Evolutionary conservation across 2,329 filamentous ascomycete genomes (phyloP).

Genomic region (Iodosphaeria phyllophila): DNA sequence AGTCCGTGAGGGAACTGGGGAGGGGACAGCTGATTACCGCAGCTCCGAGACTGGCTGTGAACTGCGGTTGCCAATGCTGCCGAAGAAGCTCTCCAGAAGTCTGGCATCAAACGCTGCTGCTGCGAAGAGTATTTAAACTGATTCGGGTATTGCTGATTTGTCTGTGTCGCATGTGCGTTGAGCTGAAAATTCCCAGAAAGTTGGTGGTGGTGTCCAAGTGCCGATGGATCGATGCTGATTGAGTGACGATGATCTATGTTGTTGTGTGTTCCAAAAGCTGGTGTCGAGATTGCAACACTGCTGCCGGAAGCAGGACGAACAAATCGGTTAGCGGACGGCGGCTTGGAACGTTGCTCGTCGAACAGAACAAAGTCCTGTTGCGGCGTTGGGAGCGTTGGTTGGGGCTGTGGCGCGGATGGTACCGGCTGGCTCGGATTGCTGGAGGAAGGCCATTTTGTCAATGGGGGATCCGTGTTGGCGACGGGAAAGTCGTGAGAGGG

Average conservation of each 20-base stretch:
- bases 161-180: too few relatives aligned
- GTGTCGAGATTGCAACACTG: conserved; percentile 19
- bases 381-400: conserved; percentile 28
- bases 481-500: conserved; percentile 47
- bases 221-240: conserved; percentile 18
- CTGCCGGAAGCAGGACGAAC: conserved; percentile 25
- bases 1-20: conserved; percentile 55
- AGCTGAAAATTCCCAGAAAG: too few relatives aligned
- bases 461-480: conserved; percentile 65
- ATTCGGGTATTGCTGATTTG: too few relatives aligned
- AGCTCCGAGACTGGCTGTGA: too few relatives aligned
- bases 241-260: conserved; percentile 25
- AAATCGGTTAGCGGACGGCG: conserved; percentile 23
- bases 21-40: too few relatives aligned
- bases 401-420: conserved; percentile 34
- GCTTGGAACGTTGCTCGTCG: conserved; percentile 30
- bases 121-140: conserved; percentile 35
- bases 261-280: conserved; percentile 17
- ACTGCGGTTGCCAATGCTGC: conserved; percentile 40
- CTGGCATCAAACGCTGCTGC: conserved; percentile 20
- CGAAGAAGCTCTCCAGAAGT: conserved; percentile 47
- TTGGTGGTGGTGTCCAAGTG: too few relatives aligned
- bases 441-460: conserved; percentile 66
- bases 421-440: conserved; percentile 44
- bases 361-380: conserved; percentile 69